These are phyloP conservation scores for Knufia petricola DNA, from an alignment of 2,329 filamentous ascomycete genomes.

Conservation along the genomic window DNA sequence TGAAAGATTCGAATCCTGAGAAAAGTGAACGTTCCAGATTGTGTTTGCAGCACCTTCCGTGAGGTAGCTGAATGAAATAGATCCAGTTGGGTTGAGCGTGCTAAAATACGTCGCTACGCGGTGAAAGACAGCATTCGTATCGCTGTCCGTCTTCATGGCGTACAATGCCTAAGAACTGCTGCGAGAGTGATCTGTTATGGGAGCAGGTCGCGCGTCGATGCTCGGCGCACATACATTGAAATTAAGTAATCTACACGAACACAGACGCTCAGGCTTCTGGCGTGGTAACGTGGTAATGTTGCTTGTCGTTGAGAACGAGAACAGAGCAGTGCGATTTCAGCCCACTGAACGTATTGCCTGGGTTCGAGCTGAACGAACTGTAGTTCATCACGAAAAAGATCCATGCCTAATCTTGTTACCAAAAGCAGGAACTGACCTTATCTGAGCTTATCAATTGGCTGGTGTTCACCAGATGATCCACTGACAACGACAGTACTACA, in stretches of 20 bases:
- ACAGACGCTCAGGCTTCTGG: no score
- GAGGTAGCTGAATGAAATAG: slow-evolving; percentile 31
- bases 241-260: no score
- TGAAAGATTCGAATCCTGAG: slow-evolving; percentile 24
- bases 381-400: background rate
- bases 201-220: no score
- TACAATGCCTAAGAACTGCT: no score
- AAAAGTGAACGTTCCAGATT: slow-evolving; percentile 39
- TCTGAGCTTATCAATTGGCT: background rate
- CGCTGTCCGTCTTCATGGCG: background rate
- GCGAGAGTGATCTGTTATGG: background rate
- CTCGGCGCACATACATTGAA: no score
- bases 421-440: no score
- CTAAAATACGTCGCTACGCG: slow-evolving; percentile 3
- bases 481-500: no score
- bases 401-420: background rate
- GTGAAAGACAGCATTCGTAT: slow-evolving; percentile 1
- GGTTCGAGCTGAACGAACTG: background rate
- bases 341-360: no score
- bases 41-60: slow-evolving; percentile 69
- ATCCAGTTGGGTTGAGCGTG: background rate
- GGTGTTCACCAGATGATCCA: no score
- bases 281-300: no score
- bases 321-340: no score
- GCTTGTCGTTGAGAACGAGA: no score